Base-by-base conservation (phyloP, 106 monocot species). In the Narthecium ossifragum region DNA sequence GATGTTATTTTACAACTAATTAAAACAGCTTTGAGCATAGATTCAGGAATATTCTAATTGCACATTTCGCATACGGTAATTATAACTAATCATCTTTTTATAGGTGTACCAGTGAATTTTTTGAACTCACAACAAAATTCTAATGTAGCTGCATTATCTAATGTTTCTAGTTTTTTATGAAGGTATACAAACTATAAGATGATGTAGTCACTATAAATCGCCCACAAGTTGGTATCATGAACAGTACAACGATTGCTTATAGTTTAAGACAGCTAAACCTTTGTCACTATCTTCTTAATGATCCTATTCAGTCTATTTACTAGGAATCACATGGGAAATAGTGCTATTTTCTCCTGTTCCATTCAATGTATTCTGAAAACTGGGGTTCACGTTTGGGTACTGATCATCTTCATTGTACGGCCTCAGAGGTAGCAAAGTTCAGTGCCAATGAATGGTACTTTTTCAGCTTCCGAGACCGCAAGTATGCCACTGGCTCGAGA, bases 381-480 rank as follows among this genome's bases (percentile, higher is more conserved):
- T 12, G 2, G 31, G 4, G 1, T 40, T n/a, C 25, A 56, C 8
- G 12, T 2, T 20, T 13, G 21, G 18, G n/a, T 29, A 5, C 30
- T 46, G 26, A 17, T 46, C 17, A 14, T 60, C 26, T 45, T 60
- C 15, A 15, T 41, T 28, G 10, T 14, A 14, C 30, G 13, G 23
- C 50, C 10, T 18, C 69, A 88, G 88, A 88, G 26, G 73, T 62
- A 12, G 88, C 88, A 0, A 88, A 83, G 66, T 37, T 83, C 29
- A 74, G 68, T 22, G 76, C 65, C 27, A 74, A 79, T 8, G 88
- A 83, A 40, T 88, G 88, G 88, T 88, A 88, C 45, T 88, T 88
- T 83, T 88, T 83, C 73, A 88, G 76, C 79, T 83, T 88, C 46
- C 46, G 82, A 20, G 88, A 88, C 66, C 69, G 83, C 18, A 88